Percentiles rank a stretch among this genome's conserved stretches.
Evolutionary conservation across 192 early-diverging fungal species (phyloP).

Genomic region (Coemansia sp.): DNA sequence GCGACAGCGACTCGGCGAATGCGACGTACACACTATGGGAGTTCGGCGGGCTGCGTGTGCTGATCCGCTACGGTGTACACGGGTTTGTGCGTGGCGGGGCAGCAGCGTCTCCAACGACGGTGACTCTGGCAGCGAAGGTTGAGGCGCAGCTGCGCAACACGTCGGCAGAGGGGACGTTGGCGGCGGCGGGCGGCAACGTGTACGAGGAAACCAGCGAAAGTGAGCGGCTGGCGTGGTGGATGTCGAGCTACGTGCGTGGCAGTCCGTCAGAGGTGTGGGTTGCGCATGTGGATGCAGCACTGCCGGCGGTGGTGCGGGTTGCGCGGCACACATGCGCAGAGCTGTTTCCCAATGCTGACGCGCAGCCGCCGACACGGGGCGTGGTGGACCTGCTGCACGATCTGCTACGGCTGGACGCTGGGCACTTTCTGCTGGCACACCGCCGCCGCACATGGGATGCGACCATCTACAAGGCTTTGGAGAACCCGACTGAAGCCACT

Average conservation of each 20-base stretch:
- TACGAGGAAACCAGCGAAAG: conserved; percentile 31
- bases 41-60: conserved; percentile 33
- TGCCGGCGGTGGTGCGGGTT: conserved; percentile 5
- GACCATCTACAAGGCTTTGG: conserved; percentile 40
- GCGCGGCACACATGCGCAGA: conserved; percentile 19
- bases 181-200: conserved; percentile 1
- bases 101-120: conserved; percentile 12
- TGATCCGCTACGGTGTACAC: conserved; percentile 42
- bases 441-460: conserved; percentile 46
- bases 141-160: conserved; percentile 19
- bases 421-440: conserved; percentile 43
- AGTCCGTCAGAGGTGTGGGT: conserved; percentile 50
- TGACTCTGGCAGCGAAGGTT: conserved; percentile 40
- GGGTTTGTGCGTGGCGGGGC: conserved; percentile 17
- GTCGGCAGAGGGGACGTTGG: conserved; percentile 10
- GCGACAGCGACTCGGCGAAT: conserved; percentile 10
- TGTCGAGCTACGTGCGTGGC: conserved; percentile 38
- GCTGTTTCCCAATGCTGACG: conserved; percentile 7
- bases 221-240: conserved; percentile 51
- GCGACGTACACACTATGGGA: conserved; percentile 51
- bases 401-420: conserved; percentile 16
- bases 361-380: conserved; percentile 39
- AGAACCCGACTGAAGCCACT: conserved; percentile 3
- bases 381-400: conserved; percentile 27
- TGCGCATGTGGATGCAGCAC: conserved; percentile 22